Evolutionary conservation across 2,329 filamentous ascomycete species (phyloP).

Genomic region (Zymoseptoria brevis): DNA sequence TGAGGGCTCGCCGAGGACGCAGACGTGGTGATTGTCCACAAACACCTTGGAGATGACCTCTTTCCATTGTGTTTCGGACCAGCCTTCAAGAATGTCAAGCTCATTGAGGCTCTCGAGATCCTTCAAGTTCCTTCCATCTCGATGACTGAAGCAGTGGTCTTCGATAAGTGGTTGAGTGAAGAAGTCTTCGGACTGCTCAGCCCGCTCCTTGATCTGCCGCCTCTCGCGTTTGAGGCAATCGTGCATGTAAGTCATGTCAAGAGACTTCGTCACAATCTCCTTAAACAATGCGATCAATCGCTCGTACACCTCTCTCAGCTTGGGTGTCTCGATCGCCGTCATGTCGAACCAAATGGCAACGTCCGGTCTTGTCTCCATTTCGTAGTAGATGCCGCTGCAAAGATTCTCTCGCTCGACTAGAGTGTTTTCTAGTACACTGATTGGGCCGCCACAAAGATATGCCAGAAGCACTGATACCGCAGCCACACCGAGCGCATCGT

Average conservation of each 20-base stretch:
- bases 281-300: slow-evolving; percentile 76
- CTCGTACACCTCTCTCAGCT: slow-evolving; percentile 74
- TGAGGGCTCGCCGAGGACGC: slow-evolving; percentile 81
- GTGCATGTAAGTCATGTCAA: slow-evolving; percentile 84
- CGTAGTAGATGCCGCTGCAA: slow-evolving; percentile 75
- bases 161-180: slow-evolving; percentile 82
- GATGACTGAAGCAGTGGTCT: slow-evolving; percentile 82
- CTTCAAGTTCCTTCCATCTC: slow-evolving; percentile 57
- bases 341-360: slow-evolving; percentile 79
- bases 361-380: slow-evolving; percentile 70
- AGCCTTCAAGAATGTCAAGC: slow-evolving; percentile 63
- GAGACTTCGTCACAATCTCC: slow-evolving; percentile 67
- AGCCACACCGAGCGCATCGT: slow-evolving; percentile 50
- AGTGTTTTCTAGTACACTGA: slow-evolving; percentile 82
- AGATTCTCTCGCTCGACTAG: slow-evolving; percentile 91
- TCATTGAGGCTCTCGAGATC: slow-evolving; percentile 38
- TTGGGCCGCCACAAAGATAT: slow-evolving; percentile 88
- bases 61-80: slow-evolving; percentile 80
- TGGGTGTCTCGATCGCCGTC: slow-evolving; percentile 78
- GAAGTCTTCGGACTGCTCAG: slow-evolving; percentile 71
- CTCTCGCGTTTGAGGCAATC: slow-evolving; percentile 79
- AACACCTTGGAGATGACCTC: slow-evolving; percentile 77
- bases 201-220: slow-evolving; percentile 72
- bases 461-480: slow-evolving; percentile 73
- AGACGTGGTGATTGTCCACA: slow-evolving; percentile 75